Base-by-base conservation (phyloP, 305 asterid genomes). In the Andrographis paniculata region DNA sequence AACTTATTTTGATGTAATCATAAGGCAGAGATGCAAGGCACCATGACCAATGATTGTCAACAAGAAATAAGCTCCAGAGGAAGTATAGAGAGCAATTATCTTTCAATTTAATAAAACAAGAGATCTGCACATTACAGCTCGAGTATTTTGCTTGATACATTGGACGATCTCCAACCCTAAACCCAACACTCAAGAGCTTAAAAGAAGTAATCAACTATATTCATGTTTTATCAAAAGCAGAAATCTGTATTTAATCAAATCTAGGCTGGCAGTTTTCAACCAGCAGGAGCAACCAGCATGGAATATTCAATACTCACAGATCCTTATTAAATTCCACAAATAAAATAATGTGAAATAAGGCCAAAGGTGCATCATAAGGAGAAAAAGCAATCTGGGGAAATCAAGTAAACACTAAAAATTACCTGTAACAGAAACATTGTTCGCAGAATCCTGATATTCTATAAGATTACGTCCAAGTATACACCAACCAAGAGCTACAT, bases 401-500 rank as follows among this genome's bases (percentile, higher is more conserved):
- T 13, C 9, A 11, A 33, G 38, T 6, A 33, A 33, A 13, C n/a
- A 33, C 2, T n/a, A 18, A 42, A 53, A 45, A 17, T 64, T 80
- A 88, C 97, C 97, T 44, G 54, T 64, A 46, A 77, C 74, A 20
- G 52, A 49, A 55, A 70, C 52, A 58, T 65, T 73, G 17, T 55
- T 61, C 61, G 22, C 66, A 22, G 62, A 45, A 38, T 43, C 63
- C 55, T 84, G 91, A 52, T 60, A 70, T 40, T 88, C 89, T 45
- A 88, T 20, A 45, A 88, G 75, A 56, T 69, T 59, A 31, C 84
- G 97, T 37, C 82, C 82, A 67, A 88, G 79, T 36, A 68, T 66
- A 67, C 95, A 88, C 97, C 95, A 88, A 21, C 95, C 94, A 28
- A 88, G 71, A 62, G 81, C 76, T 67, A 84, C 61, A 73, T 77